A percentile compares a stretch with the other conserved stretches of the same genome.
Conservation (phyloP, 495 filamentous ascomycete species). For the Haplographium delicatum region DNA sequence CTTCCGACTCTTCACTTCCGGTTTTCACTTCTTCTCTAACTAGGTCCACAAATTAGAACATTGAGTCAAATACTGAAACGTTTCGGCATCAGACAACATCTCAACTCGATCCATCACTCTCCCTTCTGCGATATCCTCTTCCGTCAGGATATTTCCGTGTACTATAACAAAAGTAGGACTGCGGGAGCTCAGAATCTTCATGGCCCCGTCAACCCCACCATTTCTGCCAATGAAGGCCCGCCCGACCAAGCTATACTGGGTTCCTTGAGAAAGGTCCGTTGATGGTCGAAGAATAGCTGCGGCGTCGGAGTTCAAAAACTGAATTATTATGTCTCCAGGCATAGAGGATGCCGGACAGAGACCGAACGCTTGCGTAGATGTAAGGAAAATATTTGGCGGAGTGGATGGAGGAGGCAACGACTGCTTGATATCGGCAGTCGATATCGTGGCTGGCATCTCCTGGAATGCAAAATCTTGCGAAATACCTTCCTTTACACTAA, state of each 20-base stretch:
- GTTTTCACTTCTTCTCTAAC: slow-evolving; percentile 3
- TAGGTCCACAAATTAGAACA: too few species aligned
- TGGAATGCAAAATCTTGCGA: background rate
- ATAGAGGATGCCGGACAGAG: background rate
- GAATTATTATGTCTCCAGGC: background rate
- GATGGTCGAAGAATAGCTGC: background rate
- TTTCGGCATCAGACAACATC: background rate
- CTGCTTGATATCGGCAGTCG: background rate
- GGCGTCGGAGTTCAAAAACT: background rate
- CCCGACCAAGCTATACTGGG: background rate
- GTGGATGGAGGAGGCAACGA: background rate
- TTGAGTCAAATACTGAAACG: background rate
- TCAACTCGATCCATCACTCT: background rate
- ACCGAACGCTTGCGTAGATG: background rate
- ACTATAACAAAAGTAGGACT: background rate
- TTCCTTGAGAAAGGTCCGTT: background rate
- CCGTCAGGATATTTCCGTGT: background rate
- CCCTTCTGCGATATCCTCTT: background rate
- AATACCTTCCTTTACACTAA: background rate
- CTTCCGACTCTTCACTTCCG: slow-evolving; percentile 1
- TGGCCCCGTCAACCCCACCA: background rate
- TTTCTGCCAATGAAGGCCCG: background rate
- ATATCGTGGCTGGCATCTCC: background rate
- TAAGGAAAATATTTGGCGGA: background rate
- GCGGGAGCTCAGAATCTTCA: background rate